Conservation (phyloP, 208 protist genomes). For the Acanthamoeba triangularis region DNA sequence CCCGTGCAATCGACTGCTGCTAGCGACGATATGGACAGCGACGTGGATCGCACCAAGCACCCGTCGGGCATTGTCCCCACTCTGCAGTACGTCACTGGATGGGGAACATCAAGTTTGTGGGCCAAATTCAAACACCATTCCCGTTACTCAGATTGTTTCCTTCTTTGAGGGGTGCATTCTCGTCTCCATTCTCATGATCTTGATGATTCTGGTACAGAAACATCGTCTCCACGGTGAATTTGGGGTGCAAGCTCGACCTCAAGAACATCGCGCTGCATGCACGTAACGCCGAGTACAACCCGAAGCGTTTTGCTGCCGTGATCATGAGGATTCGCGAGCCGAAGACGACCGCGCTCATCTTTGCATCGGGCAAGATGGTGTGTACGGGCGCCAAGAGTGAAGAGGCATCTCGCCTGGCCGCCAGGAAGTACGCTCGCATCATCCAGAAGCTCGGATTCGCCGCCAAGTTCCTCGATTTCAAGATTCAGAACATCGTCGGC, state of each 20-base stretch:
- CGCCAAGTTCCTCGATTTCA: conserved; percentile 91
- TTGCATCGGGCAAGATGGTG: conserved; percentile 95
- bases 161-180: neutral
- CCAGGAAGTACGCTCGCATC: conserved; percentile 93
- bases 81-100: neutral
- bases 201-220: conserved; percentile 85
- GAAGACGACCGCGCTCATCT: conserved; percentile 95
- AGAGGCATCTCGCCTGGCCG: conserved; percentile 88
- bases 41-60: conserved; percentile 26
- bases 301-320: conserved; percentile 94
- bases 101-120: no score
- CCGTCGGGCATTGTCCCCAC: conserved; percentile 38
- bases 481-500: conserved; percentile 95
- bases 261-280: conserved; percentile 92
- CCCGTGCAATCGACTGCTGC: neutral
- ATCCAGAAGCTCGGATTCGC: conserved; percentile 94
- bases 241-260: conserved; percentile 91
- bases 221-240: conserved; percentile 95
- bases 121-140: neutral
- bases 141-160: neutral
- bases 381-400: conserved; percentile 93
- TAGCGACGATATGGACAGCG: neutral
- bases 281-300: conserved; percentile 96
- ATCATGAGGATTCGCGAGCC: conserved; percentile 95
- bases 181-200: neutral